Percentiles rank a stretch among this genome's conserved stretches.
These are phyloP conservation scores for Termitomyces sp. DNA, from an alignment of 768 basidiomycete genomes.

Conservation along the genomic window DNA sequence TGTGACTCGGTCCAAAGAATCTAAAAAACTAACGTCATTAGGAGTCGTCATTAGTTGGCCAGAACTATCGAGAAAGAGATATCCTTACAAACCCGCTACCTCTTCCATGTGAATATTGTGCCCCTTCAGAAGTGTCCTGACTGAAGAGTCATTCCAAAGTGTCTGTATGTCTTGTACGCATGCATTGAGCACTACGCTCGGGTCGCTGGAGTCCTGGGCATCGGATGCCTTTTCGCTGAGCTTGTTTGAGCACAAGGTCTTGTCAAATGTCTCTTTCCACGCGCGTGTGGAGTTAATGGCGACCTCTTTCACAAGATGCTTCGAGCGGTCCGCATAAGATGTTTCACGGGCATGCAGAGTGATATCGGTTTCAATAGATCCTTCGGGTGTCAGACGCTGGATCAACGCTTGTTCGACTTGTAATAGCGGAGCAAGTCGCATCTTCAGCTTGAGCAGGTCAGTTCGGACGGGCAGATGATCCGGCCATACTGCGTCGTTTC, in stretches of 20 bases:
- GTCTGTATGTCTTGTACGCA: conserved; percentile 60
- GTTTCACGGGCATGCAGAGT: conserved; percentile 17
- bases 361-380: conserved; percentile 27
- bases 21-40: conserved; percentile 54
- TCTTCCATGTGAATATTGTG: conserved; percentile 61
- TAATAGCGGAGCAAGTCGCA: conserved; percentile 56
- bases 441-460: conserved; percentile 48
- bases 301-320: conserved; percentile 35
- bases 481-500: conserved; percentile 12
- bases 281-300: conserved; percentile 45
- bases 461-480: conserved; percentile 31
- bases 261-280: conserved; percentile 47
- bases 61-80: not conserved
- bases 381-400: conserved; percentile 48
- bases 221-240: conserved; percentile 26
- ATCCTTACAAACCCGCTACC: conserved; percentile 65
- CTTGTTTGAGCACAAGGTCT: conserved; percentile 20
- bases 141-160: conserved; percentile 57
- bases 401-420: conserved; percentile 59
- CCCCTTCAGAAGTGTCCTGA: conserved; percentile 44
- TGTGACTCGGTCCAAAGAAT: conserved; percentile 60
- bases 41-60: not conserved
- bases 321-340: conserved; percentile 21
- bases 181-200: conserved; percentile 49
- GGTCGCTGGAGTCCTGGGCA: conserved; percentile 49